Base-by-base conservation (phyloP, 371 early-diverging fungal genomes). In the Mucor saturninus region DNA sequence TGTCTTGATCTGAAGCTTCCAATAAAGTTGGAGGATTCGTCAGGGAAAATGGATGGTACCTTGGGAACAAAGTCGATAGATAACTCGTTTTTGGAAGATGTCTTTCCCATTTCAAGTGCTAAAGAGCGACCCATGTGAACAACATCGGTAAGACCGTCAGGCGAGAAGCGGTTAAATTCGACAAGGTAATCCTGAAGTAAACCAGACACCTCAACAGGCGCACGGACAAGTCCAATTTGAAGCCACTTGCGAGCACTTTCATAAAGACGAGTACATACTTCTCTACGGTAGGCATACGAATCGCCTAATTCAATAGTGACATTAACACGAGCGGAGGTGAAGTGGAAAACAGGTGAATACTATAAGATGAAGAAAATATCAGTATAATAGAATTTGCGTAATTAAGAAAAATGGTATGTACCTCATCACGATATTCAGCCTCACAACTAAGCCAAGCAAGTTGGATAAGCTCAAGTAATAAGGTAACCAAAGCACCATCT, bases 401-500 rank as follows among this genome's bases (percentile, higher is more conserved):
- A 21, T 21, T 46, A 26, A 21, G 5, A 14, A 46, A 14, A 46
- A 14, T 5, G 9, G n/a, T 2, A 26, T 2, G 26, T 46, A 46
- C 48, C 48, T 92, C 92, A 59, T 92, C 92, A 50, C 88, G 83
- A 59, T 87, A 85, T 77, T 91, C 94, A 11, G 89, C 90, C 67
- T 91, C 90, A 61, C 94, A 93, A 59, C 91, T 85, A 52, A 85
- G 75, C 93, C 93, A 93, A 10, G 90, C 74, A 7, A 93, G 73
- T 56, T 93, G 92, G 11, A 91, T 86, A 35, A 93, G 72, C 73
- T 93, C 94, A 45, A 93, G 70, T 40, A 91, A 63, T 4, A 89
- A 72, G 26, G 82, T 81, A 43, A 92, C 58, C 5, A 89, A 73
- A 1, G 72, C 59, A 46, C 81, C 83, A 68, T 93, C 91, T 31